Evolutionary conservation across 1,284 basidiomycete genomes (phyloP), one percentile per base, ranked within the genome.

Genomic region (Tranzscheliella williamsii): DNA sequence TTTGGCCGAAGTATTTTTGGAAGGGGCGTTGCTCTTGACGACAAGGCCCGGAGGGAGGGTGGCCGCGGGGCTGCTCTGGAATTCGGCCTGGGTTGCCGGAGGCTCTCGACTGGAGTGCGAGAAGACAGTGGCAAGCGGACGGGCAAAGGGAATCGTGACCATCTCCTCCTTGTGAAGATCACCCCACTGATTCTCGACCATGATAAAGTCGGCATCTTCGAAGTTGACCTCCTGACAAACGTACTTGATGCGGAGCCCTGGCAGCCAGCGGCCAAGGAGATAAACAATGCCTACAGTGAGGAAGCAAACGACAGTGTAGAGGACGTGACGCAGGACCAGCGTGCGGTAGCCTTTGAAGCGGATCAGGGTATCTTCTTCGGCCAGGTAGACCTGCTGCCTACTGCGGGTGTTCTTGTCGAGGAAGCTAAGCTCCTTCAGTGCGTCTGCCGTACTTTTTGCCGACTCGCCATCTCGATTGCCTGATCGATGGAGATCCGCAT

Each of bases 241-340:
- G 83, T 87, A 92, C 27, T 84, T 84, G 41, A 98, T 84, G 90
- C 93, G 95, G 31, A 92, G 70, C 4, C 83, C 84, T 38, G 95
- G 94, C 65, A 95, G 86, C 95, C 95, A 99, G 68, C 92, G 86
- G 2, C 91, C 91, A 4, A 95, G 78, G 13, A 98, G 83, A 8
- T 85, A 87, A 24, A 97, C 80, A 7, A 86, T 79, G 4, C 95
- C 95, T 9, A 89, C 79, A 1, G 87, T 85, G 13, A 89, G 47
- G 7, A 90, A 69, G 70, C 88, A 91, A 6, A 84, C 84, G 17
- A 83, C 43, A 65, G 84, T 82, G 91, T 93, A 99, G 4, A 87
- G 56, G 73, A 82, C 80, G 39, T 84, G 82, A 41, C 87, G 85
- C 81, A 85, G 85, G 6, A 72, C 72, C 33, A 88, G 81, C 5